Evolutionary conservation across 2,329 filamentous ascomycete genomes (phyloP), one percentile per base, ranked within the genome.

Genomic region (Hypoxylon sp.): DNA sequence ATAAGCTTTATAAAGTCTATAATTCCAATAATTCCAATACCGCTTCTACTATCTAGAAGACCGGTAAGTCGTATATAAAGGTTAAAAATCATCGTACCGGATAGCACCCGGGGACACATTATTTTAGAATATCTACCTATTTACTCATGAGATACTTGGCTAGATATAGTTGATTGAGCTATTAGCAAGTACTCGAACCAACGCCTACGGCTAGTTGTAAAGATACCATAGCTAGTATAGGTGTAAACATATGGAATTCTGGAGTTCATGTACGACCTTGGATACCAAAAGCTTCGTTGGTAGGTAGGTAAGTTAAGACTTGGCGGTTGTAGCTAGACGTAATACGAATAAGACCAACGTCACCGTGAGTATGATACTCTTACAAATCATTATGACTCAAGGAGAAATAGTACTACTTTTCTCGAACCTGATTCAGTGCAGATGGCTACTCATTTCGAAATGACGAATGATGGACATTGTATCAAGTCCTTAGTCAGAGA

Each of bases 371-470:
- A 43, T 21, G 38, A 10, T 6, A 19, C 38, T 10, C 28, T 21
- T 34, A 17, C 17, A 34, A 51, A 19, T 49, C 2, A 34, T 51
- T 19, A 30, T 17, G 48, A 34, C 34, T 30, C 14, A 14, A 23
- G 3, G 38, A 30, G 28, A 46, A 45, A 56, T 30, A 46, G 19
- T 46, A 21, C 13, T 49, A 25, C 25, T 32, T 28, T 32, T 41
- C 9, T 34, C 17, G 23, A 34, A 11, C 53, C 14, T 56, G 53
- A 56, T 23, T 56, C 53, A 56, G 34, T 6, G 5, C 23, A 34
- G 25, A 34, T 14, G 28, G 25, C 17, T 23, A 28, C n/a, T 32
- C n/a, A 34, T 5, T 34, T 46, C 28, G 30, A 34, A 19, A 23
- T 34, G 28, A 23, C 28, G 4, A 46, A 19, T 2, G 23, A 41